These are phyloP conservation scores for Microbotryomycetes sp. DNA, from an alignment of 1,284 basidiomycete species.

Conservation along the genomic window DNA sequence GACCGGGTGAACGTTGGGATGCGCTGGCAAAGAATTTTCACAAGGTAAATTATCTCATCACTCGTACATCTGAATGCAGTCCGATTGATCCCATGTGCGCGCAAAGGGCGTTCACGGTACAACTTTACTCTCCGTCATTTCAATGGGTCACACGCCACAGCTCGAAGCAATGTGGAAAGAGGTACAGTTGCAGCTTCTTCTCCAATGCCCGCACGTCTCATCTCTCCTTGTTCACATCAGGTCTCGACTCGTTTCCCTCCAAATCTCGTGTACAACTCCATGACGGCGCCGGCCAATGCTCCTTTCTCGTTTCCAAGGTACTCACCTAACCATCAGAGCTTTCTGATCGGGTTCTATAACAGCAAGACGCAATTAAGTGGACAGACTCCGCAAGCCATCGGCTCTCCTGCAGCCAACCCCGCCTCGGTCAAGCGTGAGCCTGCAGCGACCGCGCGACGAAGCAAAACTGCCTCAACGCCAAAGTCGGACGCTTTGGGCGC, in stretches of 20 bases:
- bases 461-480: neutral
- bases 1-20: conserved; percentile 16
- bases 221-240: conserved; percentile 6
- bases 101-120: conserved; percentile 26
- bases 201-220: too few relatives aligned
- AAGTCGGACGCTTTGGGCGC: neutral
- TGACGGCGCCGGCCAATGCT: neutral
- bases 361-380: neutral
- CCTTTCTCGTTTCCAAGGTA: conserved; percentile 16
- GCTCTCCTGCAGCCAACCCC: neutral
- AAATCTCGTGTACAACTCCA: conserved; percentile 22
- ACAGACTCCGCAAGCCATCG: neutral
- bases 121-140: conserved; percentile 27
- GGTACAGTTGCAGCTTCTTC: neutral
- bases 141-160: conserved; percentile 24
- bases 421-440: neutral
- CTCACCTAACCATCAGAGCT: conserved; percentile 19
- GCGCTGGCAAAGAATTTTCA: conserved; percentile 22
- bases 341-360: conserved; percentile 31
- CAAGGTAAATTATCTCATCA: conserved; percentile 6
- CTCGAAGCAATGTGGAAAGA: conserved; percentile 27
- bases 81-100: too few relatives aligned
- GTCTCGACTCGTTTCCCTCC: conserved; percentile 21
- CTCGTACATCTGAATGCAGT: neutral
- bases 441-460: neutral